Base-by-base conservation (phyloP, 2,329 filamentous ascomycete genomes). In the Colletotrichum zoysiae region DNA sequence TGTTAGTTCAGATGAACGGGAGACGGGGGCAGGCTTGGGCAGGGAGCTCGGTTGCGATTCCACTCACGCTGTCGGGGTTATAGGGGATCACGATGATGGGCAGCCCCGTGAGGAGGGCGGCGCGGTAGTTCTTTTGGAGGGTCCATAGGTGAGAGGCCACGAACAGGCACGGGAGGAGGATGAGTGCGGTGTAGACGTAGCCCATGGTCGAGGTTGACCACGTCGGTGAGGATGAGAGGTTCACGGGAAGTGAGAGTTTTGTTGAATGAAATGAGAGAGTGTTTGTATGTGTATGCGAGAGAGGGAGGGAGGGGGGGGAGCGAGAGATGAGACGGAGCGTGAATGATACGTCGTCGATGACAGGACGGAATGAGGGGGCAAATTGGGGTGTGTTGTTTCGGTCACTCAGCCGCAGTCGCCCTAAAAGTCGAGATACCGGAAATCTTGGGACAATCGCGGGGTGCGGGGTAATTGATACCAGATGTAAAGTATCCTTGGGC, bases 101-200 rank as follows among this genome's bases (percentile, higher is more conserved):
- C 16, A 63, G 23, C 35, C 48, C 60, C 14, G 50, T 42, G 48
- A n/a, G 16, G 14, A 12, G 35, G 38, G 48, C 60, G 2, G 48
- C 48, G 18, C 18, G 48, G 48, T 63, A 63, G 60, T 63, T 63
- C 9, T 5, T 20, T 35, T 55, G 42, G 18, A 63, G 60, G 3
- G 59, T 12, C 71, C 72, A 51, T 64, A 65, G 6, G 56, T 70
- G 53, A 61, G 65, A 48, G 50, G 72, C 50, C 55, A 70, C 12
- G 65, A 62, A 56, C 1, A 55, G 48, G 60, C n/a, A 4, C 8
- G 60, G 48, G 7, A 63, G 35, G 23, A 53, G 35, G 23, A 63
- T 12, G 48, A 63, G 60, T 1, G 9, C 60, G 5, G 35, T n/a
- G 20, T 53, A 33, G 2, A 63, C 26, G 12, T 20, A 38, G 0